Percentiles rank a stretch among this genome's conserved stretches.
These are phyloP conservation scores for Cryphonectria parasitica DNA, from an alignment of 2,329 filamentous ascomycete genomes.

Conservation along the genomic window DNA sequence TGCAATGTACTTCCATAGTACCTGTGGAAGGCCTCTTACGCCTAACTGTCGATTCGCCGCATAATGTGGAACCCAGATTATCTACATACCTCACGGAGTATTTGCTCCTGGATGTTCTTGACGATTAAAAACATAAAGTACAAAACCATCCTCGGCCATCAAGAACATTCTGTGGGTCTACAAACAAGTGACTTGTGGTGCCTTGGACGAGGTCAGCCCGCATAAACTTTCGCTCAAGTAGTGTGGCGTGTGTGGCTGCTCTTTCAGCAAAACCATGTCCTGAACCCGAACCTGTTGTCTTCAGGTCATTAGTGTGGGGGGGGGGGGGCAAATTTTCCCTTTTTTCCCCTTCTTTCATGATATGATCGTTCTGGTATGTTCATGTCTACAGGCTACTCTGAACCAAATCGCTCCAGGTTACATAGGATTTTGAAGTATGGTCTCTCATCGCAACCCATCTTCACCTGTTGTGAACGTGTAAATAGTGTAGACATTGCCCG, in stretches of 20 bases:
- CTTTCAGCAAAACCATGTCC: not conserved
- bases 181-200: not conserved
- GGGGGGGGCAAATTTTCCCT: too few relatives aligned
- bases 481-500: not conserved
- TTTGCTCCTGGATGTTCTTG: not conserved
- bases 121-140: not conserved
- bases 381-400: not conserved
- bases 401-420: not conserved
- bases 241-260: not conserved
- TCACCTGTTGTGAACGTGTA: not conserved
- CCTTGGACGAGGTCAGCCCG: not conserved
- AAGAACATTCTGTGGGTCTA: not conserved
- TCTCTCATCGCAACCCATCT: not conserved
- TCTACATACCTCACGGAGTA: not conserved
- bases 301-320: not conserved
- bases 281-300: not conserved
- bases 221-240: not conserved
- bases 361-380: not conserved
- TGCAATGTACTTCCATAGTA: conserved; percentile 7
- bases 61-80: conserved; percentile 4
- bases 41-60: conserved; percentile 5
- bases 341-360: not conserved
- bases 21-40: not conserved
- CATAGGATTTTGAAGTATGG: not conserved
- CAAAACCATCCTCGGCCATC: not conserved